Conservation (phyloP, 352 stramenopile genomes). For the Plasmopara muralis region DNA sequence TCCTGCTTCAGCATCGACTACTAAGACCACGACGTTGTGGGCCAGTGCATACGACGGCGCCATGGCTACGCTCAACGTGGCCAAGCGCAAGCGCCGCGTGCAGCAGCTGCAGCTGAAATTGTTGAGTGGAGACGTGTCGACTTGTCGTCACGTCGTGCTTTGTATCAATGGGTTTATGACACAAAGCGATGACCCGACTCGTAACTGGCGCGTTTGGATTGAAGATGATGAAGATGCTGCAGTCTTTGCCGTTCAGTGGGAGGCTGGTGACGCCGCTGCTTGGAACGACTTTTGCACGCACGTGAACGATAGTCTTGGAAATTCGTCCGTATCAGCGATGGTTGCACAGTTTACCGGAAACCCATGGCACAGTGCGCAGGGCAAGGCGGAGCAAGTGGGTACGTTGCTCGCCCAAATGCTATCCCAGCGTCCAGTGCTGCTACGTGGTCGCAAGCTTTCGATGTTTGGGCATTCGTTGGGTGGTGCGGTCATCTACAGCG, state of each 20-base stretch:
- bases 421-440: constrained; percentile 39
- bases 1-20: constrained; percentile 1
- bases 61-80: constrained; percentile 65
- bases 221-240: constrained; percentile 24
- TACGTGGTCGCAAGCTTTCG: constrained; percentile 47
- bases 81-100: constrained; percentile 52
- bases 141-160: constrained; percentile 54
- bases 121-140: constrained; percentile 53
- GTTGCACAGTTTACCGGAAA: constrained; percentile 75
- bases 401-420: constrained; percentile 65
- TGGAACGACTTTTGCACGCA: constrained; percentile 81
- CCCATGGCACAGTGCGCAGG: constrained; percentile 78
- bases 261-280: constrained; percentile 57
- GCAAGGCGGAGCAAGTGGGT: constrained; percentile 72
- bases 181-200: constrained; percentile 51
- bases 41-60: constrained; percentile 65
- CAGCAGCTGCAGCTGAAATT: constrained; percentile 63
- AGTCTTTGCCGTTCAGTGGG: constrained; percentile 72
- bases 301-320: constrained; percentile 53
- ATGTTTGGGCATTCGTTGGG: constrained; percentile 78
- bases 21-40: constrained; percentile 39
- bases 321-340: constrained; percentile 43
- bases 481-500: constrained; percentile 64
- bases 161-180: constrained; percentile 87
- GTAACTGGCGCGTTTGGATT: constrained; percentile 60